Conservation (phyloP, 805 yeast genomes). For the Pichia phayaonensis region DNA sequence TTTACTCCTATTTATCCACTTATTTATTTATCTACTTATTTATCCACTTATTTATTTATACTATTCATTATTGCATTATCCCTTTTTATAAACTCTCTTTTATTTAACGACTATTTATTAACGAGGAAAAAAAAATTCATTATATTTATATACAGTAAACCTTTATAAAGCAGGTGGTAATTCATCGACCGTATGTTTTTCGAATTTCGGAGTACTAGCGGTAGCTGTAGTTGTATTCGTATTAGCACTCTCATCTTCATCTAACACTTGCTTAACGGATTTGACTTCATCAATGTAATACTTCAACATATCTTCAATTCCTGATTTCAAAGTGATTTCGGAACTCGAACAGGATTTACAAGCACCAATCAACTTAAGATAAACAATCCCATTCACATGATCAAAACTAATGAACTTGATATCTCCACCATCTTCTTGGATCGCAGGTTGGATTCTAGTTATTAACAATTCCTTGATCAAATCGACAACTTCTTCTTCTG, state of each 20-base stretch:
- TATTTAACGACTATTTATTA: background rate
- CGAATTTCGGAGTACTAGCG: background rate
- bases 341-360: conserved; percentile 90
- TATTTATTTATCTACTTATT: background rate
- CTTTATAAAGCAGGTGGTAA: conserved; percentile 28
- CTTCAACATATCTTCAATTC: conserved; percentile 94
- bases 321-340: conserved; percentile 87
- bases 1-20: background rate
- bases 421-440: conserved; percentile 98
- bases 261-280: conserved; percentile 81
- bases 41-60: background rate
- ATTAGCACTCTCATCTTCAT: conserved; percentile 62
- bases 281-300: conserved; percentile 95
- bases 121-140: background rate
- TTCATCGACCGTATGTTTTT: conserved; percentile 19
- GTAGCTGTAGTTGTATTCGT: background rate
- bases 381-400: conserved; percentile 80
- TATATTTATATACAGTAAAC: too few relatives aligned
- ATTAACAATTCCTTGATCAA: conserved; percentile 90
- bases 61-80: background rate
- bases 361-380: conserved; percentile 87
- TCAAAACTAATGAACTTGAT: conserved; percentile 82
- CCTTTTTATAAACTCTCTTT: background rate
- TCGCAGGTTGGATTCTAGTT: conserved; percentile 94
- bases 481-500: conserved; percentile 59